Evolutionary conservation across 345 rosid genomes (phyloP).

Genomic region (Bruguiera sexangula): DNA sequence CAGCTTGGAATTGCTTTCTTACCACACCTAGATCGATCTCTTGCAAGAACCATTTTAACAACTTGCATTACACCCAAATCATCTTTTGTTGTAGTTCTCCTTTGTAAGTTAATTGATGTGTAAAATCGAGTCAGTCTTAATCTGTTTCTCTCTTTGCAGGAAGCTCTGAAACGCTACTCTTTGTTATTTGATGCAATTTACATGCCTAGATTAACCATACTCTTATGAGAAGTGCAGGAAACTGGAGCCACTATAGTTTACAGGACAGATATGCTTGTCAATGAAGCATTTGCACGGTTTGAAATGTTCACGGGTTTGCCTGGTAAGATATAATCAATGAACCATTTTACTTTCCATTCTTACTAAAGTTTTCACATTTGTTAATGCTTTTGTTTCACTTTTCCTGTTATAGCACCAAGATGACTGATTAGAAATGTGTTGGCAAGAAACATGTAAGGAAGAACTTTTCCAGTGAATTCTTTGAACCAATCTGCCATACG

Average conservation of each 20-base stretch:
- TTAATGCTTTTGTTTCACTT: neutral
- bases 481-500: neutral
- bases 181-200: conserved; percentile 58
- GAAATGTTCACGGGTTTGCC: conserved; percentile 63
- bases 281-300: conserved; percentile 54
- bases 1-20: too few relatives aligned
- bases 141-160: conserved; percentile 24
- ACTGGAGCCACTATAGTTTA: conserved; percentile 45
- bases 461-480: conserved; percentile 10
- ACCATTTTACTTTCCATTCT: neutral
- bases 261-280: conserved; percentile 57
- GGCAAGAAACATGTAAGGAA: conserved; percentile 35
- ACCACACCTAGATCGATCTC: too few relatives aligned
- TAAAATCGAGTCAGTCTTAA: neutral
- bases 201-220: conserved; percentile 58
- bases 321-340: conserved; percentile 32
- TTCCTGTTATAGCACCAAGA: conserved; percentile 43
- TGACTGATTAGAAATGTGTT: conserved; percentile 48
- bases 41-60: too few relatives aligned
- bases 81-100: neutral
- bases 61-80: neutral
- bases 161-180: conserved; percentile 48
- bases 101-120: neutral
- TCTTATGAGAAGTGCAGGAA: conserved; percentile 52
- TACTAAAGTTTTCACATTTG: neutral